Evolutionary conservation across 1,139 yeast genomes (phyloP).

Genomic region (Saccharomyces hybrid): DNA sequence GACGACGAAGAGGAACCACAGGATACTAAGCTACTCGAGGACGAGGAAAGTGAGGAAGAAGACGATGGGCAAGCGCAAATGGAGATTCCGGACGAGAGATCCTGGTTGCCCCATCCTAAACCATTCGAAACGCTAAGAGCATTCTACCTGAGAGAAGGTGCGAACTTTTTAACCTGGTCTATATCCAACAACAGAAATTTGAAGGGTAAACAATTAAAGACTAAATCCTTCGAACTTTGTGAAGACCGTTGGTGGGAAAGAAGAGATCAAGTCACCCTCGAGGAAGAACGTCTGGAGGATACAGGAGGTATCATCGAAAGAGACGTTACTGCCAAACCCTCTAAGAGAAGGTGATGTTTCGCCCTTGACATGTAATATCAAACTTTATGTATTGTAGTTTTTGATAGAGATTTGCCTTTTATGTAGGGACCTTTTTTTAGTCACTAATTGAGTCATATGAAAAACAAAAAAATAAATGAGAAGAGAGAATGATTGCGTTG

Average conservation of each 20-base stretch:
- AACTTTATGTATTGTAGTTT: background rate
- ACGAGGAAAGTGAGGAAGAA: constrained; percentile 52
- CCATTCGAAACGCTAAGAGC: constrained; percentile 81
- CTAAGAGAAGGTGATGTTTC: constrained; percentile 31
- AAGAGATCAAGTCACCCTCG: constrained; percentile 81
- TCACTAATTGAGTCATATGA: background rate
- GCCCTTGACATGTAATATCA: background rate
- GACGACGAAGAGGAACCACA: constrained; percentile 41
- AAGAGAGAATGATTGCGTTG: background rate
- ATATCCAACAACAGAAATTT: constrained; percentile 75
- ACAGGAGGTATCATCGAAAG: constrained; percentile 84
- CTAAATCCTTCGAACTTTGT: constrained; percentile 81
- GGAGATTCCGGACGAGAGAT: constrained; percentile 82
- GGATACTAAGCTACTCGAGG: constrained; percentile 29
- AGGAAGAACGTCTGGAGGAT: constrained; percentile 87
- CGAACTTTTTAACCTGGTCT: constrained; percentile 87
- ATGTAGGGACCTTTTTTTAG: background rate
- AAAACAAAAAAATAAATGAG: background rate
- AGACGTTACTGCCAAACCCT: constrained; percentile 42
- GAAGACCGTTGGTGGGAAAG: constrained; percentile 99
- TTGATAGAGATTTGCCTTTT: background rate
- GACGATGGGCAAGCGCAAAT: constrained; percentile 48
- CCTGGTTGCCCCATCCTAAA: constrained; percentile 96
- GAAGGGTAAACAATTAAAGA: constrained; percentile 86
- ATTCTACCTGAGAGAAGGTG: constrained; percentile 81